A percentile compares a stretch with the other conserved stretches of the same genome.
phyloP scores from a whole-genome alignment of 495 filamentous ascomycete species.

The Hapsidospora chrysogenum region DNA sequence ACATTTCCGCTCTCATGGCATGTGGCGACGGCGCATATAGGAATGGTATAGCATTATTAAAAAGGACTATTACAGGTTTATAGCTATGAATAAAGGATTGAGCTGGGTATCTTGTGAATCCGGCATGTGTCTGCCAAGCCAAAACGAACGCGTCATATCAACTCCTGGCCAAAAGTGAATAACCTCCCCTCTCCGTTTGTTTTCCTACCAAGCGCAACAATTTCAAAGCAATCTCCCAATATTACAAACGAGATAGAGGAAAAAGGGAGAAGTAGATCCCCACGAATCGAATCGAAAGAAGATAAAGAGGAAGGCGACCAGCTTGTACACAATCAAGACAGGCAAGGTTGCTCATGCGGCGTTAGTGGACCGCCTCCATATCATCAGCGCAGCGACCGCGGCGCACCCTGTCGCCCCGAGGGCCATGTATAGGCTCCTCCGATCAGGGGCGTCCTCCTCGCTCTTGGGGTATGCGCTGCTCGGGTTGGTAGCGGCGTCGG shows the following conservation, averaged over 20 bases:
- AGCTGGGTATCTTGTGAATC: background rate
- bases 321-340: too few relatives aligned
- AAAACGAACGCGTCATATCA: too few relatives aligned
- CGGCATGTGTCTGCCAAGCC: too few relatives aligned
- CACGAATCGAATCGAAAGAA: too few relatives aligned
- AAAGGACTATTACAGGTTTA: too few relatives aligned
- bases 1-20: background rate
- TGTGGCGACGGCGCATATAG: background rate
- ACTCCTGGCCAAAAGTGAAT: too few relatives aligned
- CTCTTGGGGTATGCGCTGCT: conserved; percentile 73
- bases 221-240: too few relatives aligned
- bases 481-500: conserved; percentile 82
- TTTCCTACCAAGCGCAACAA: too few relatives aligned
- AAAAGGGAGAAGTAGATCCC: too few relatives aligned
- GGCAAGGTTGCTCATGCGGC: conserved; percentile 4
- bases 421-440: conserved; percentile 72
- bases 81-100: too few relatives aligned
- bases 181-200: too few relatives aligned
- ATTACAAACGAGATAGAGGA: background rate
- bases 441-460: conserved; percentile 67
- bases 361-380: conserved; percentile 35
- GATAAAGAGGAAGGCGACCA: background rate
- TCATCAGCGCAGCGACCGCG: conserved; percentile 64
- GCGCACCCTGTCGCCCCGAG: conserved; percentile 67
- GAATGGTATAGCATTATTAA: too few relatives aligned